These are phyloP conservation scores for Colletotrichum lupini DNA, from an alignment of 2,329 filamentous ascomycete genomes.

Conservation along the genomic window DNA sequence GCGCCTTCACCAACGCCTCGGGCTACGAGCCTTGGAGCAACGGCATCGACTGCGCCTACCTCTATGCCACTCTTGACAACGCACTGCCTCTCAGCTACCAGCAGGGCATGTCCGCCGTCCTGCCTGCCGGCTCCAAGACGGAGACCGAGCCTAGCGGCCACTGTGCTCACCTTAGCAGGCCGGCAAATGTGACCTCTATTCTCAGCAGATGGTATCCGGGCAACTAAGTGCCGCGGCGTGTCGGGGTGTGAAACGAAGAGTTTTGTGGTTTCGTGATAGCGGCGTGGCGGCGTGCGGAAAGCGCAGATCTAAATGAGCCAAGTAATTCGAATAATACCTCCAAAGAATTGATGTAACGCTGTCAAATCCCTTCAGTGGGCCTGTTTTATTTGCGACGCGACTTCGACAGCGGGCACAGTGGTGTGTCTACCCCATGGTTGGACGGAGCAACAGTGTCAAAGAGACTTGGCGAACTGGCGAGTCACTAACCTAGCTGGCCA, in stretches of 20 bases:
- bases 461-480: not conserved
- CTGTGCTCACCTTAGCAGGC: conserved; percentile 31
- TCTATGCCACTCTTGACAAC: conserved; percentile 41
- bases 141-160: conserved; percentile 28
- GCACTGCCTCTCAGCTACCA: conserved; percentile 39
- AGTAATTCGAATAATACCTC: not conserved
- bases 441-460: not conserved
- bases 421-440: not conserved
- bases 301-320: not conserved
- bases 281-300: not conserved
- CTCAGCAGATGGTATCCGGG: conserved; percentile 32
- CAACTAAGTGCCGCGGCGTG: not conserved
- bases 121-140: conserved; percentile 29
- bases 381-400: not conserved
- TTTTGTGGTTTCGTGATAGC: not conserved
- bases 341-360: not conserved
- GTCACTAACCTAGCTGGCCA: not conserved
- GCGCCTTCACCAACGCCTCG: conserved; percentile 23
- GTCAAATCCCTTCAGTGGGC: not conserved
- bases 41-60: conserved; percentile 41
- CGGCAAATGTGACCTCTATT: conserved; percentile 26
- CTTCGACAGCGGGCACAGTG: not conserved
- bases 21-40: conserved; percentile 44
- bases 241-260: too few relatives aligned
- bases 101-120: conserved; percentile 38